A percentile compares a stretch with the other conserved stretches of the same genome.
Evolutionary conservation across 805 yeast species (phyloP).

Genomic region (Wickerhamomyces queroliae): DNA sequence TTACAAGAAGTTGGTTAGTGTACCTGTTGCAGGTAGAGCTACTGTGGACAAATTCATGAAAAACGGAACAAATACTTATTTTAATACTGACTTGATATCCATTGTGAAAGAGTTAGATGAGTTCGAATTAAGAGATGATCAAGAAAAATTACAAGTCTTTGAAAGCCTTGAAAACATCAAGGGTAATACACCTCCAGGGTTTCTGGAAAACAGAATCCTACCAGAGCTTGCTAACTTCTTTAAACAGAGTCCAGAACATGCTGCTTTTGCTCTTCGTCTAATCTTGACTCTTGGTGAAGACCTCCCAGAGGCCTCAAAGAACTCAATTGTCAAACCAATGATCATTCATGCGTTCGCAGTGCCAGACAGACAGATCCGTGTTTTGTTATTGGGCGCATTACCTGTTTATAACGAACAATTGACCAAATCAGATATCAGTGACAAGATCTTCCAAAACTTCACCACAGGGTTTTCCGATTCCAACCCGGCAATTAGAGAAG

Average conservation of each 20-base stretch:
- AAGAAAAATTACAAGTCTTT: conserved; percentile 45
- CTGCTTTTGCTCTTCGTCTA: conserved; percentile 21
- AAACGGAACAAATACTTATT: conserved; percentile 21
- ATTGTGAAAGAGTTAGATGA: conserved; percentile 51
- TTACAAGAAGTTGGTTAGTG: conserved; percentile 34
- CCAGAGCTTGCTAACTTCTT: conserved; percentile 60
- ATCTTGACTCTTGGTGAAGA: conserved; percentile 27
- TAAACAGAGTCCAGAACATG: conserved; percentile 19
- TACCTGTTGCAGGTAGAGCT: conserved; percentile 32
- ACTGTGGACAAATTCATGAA: conserved; percentile 24
- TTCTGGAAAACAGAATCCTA: conserved; percentile 54
- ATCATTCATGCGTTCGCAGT: conserved; percentile 57
- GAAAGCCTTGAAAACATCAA: conserved; percentile 30
- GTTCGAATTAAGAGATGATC: conserved; percentile 44
- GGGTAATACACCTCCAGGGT: conserved; percentile 39
- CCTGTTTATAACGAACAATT: conserved; percentile 47
- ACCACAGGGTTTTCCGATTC: conserved; percentile 85
- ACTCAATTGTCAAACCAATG: conserved; percentile 47
- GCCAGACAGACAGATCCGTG: conserved; percentile 73
- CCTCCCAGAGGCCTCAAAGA: conserved; percentile 31
- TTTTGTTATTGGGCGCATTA: conserved; percentile 60
- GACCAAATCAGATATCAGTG: conserved; percentile 57
- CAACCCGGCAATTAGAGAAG: conserved; percentile 73
- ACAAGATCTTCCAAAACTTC: conserved; percentile 59
- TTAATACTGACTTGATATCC: conserved; percentile 40